Evolutionary conservation across 768 basidiomycete genomes (phyloP), one percentile per base, ranked within the genome.

Genomic region (Hygrophorus pudorinus): DNA sequence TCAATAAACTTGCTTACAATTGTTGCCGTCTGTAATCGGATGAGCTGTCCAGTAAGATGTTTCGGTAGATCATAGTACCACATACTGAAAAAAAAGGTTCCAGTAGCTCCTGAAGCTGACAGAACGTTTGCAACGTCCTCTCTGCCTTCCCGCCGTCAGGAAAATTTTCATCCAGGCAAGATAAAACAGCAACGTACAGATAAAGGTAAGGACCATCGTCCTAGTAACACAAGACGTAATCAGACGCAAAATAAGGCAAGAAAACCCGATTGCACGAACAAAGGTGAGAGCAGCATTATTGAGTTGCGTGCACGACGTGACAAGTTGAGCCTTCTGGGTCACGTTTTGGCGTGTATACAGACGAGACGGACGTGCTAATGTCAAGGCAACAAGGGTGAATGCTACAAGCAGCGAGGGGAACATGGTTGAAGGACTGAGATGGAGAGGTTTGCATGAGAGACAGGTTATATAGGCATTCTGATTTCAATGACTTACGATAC

Each of bases 181-280:
- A 37, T 4, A 11, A 16, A 11, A 30, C 14, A 42, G 9, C 5
- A 14, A 51, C 61, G 39, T 45, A 67, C 65, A 65, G 32, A 38
- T 65, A 68, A 5, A 55, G 42, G 28, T 53, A 67, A 5, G 70
- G 68, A 2, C 70, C 70, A 50, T 72, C 70, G 52, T 72, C 69
- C 24, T 24, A 7, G 24, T 3, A 3, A 24, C 7, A 24, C n/a
- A 7, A 68, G 68, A 28, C 11, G 32, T 6, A 11, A 18, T 27
- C 24, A 24, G 7, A 9, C 32, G 31, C 20, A 4, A 31, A 27
- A 12, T 40, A 10, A 14, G 34, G 17, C 27, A 2, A 9, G 37
- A 28, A 42, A 42, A 34, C 31, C 20, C 17, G 16, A 34, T n/a
- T 30, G 27, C 5, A 57, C 66, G 39, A 43, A 67, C 65, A 42